Base-by-base conservation (phyloP, 345 rosid species). In the Aquilaria yunnanensis region DNA sequence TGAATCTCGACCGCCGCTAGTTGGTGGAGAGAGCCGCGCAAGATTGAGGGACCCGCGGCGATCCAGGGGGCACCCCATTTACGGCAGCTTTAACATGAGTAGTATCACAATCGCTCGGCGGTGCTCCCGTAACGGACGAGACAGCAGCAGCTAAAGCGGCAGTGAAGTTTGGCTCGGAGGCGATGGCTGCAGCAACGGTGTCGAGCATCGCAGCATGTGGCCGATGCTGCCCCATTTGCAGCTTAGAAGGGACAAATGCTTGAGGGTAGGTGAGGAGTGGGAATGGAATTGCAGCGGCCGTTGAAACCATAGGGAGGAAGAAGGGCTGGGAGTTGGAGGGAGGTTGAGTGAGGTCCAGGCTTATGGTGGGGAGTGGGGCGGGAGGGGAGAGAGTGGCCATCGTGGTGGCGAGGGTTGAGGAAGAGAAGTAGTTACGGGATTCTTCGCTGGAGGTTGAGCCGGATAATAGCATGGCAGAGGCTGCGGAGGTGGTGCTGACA, bases 401-500 rank as follows among this genome's bases (percentile, higher is more conserved):
- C 13, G 96, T 72, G 14, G 96, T 80, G 1, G 92, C 72, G 65
- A 72, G 84, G 4, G 96, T 88, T 9, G 81, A 55, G 23, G 80
- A 77, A 57, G 75, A 77, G 76, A 75, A 56, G 80, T 77, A 67
- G 59, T 56, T 54, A 8, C 77, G 67, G 62, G 78, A 59, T 51
- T 86, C 92, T 70, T 85, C 81, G 74, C 87, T 79, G 3, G 78
- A 62, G 60, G 84, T 78, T 59, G 98, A 88, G 45, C 94, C 89
- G 0, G 97, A 90, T 5, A 88, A 75, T 14, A 93, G 89, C 97
- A 88, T 90, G 9, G 89, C 62, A 1, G 97, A 96, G 0, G 99
- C 97, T 0, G 99, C 92, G 0, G 99, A 90, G 43, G 97, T 90
- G 2, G 97, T 88, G 67, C 63, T 83, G 10, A 96, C 99, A 92